A percentile compares a stretch with the other conserved stretches of the same genome.
phyloP scores from a whole-genome alignment of 2,329 filamentous ascomycete species.

The Capronia epimyces region DNA sequence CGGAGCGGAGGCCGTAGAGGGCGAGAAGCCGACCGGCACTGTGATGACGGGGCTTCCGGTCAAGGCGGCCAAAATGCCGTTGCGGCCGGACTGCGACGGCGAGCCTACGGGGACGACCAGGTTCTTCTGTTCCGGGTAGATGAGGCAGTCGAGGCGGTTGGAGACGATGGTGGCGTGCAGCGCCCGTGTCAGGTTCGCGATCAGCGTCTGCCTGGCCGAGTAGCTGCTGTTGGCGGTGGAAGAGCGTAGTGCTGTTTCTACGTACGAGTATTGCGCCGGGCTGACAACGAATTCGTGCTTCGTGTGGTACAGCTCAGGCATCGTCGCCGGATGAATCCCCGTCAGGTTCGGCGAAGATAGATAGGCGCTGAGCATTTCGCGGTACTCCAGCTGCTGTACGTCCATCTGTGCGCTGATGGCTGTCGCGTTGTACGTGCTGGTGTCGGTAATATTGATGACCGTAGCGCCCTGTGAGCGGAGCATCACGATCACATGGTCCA shows the following conservation, averaged over 20 bases:
- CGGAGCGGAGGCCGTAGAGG: constrained; percentile 45
- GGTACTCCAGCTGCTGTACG: constrained; percentile 58
- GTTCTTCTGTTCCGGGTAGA: constrained; percentile 62
- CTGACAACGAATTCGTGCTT: constrained; percentile 54
- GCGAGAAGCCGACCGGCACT: constrained; percentile 46
- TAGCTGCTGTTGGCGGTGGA: constrained; percentile 52
- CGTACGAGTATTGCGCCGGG: constrained; percentile 52
- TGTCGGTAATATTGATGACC: constrained; percentile 47
- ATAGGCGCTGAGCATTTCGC: constrained; percentile 52
- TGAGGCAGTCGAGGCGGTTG: constrained; percentile 51
- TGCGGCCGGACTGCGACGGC: constrained; percentile 55
- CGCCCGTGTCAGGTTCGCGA: constrained; percentile 49
- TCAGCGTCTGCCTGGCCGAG: constrained; percentile 42
- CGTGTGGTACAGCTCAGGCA: constrained; percentile 22
- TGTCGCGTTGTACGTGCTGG: constrained; percentile 47
- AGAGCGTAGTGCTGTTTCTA: constrained; percentile 48
- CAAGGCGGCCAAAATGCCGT: constrained; percentile 52
- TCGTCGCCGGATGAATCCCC: constrained; percentile 39
- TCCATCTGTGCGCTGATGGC: constrained; percentile 48
- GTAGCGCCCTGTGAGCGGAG: constrained; percentile 46
- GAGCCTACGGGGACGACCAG: constrained; percentile 56
- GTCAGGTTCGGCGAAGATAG: constrained; percentile 43
- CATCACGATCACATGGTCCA: constrained; percentile 45
- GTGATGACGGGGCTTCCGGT: constrained; percentile 50
- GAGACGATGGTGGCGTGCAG: constrained; percentile 48